A percentile compares a stretch with the other conserved stretches of the same genome.
These are phyloP conservation scores for Setomelanomma holmii DNA, from an alignment of 2,329 filamentous ascomycete genomes.

Conservation along the genomic window DNA sequence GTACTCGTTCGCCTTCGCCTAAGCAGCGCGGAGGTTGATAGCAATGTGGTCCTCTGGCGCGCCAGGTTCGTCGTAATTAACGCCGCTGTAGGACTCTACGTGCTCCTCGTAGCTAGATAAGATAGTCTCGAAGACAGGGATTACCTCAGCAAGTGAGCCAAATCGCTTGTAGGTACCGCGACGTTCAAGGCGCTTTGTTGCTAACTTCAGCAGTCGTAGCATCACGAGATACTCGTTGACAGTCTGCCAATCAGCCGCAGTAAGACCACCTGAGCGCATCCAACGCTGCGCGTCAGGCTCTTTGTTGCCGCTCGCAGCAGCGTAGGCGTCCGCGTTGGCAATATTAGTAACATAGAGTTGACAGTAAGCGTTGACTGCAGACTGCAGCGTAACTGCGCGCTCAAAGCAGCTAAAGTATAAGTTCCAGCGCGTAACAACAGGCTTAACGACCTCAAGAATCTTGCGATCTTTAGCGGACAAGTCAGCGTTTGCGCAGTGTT, in stretches of 20 bases:
- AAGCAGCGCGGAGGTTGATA: no score
- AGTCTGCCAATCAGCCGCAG: neutral
- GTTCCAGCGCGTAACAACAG: no score
- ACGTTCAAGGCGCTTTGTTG: neutral
- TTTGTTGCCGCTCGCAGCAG: neutral
- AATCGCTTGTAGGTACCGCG: neutral
- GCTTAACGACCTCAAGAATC: no score
- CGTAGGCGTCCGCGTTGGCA: neutral
- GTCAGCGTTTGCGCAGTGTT: no score
- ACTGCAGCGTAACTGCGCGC: neutral
- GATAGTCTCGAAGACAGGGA: neutral
- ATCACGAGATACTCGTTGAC: neutral
- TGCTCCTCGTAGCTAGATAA: neutral
- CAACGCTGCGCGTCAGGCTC: neutral
- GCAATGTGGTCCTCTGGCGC: no score
- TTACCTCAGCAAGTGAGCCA: neutral
- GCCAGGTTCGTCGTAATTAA: neutral
- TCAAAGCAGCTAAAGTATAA: neutral
- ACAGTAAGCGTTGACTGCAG: neutral
- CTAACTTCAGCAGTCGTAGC: neutral
- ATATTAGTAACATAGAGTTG: neutral
- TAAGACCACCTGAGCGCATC: neutral
- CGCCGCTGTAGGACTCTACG: neutral
- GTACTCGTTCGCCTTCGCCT: no score
- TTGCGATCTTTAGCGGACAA: no score